Evolutionary conservation across 805 yeast genomes (phyloP), one percentile per base, ranked within the genome.

Genomic region (Phaffomyces thermotolerans): DNA sequence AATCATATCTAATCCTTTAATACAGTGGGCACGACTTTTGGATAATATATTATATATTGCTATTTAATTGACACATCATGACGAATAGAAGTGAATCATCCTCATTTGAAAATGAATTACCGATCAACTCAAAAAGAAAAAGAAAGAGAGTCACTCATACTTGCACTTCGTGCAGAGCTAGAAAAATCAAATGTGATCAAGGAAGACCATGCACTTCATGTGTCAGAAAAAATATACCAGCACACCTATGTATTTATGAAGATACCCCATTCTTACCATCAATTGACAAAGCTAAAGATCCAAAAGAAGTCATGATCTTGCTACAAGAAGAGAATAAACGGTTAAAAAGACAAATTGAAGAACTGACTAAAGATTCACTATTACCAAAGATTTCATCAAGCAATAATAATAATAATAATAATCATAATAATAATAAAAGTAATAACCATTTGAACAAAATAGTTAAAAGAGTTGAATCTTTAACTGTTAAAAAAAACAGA

Each of bases 181-280:
- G 59, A 18, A 55, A 57, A 41, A 41, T 53, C 22, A 57, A 56
- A 34, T 57, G 61, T 46, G 58, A 57, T 25, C 56, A 54, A 25
- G 49, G 48, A 3, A 50, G 45, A 18, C 60, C 59, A 2, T 58
- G 62, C 24, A 35, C 52, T 1, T 43, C 56, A 1, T 58, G 62
- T 44, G 43, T 44, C 27, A 50, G 46, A 41, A 53, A 52, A 41
- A 35, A 43, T 7, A 50, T 58, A 15, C 60, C 60, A 0, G 48
- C 45, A 1, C 51, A 50, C 23, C 39, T 54, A 14, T 58, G 62
- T 33, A 47, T 57, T 13, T 58, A 58, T 45, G 56, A 52, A 36
- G 47, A 42, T 14, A 53, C 64, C 0, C 65, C 62, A 12, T 56
- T 63, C 38, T 43, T 60, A 9, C 60, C 65, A 3, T 52, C 56